These are phyloP conservation scores for Cryptosporidium andersoni DNA, from an alignment of 169 alveolate species.

Conservation along the genomic window DNA sequence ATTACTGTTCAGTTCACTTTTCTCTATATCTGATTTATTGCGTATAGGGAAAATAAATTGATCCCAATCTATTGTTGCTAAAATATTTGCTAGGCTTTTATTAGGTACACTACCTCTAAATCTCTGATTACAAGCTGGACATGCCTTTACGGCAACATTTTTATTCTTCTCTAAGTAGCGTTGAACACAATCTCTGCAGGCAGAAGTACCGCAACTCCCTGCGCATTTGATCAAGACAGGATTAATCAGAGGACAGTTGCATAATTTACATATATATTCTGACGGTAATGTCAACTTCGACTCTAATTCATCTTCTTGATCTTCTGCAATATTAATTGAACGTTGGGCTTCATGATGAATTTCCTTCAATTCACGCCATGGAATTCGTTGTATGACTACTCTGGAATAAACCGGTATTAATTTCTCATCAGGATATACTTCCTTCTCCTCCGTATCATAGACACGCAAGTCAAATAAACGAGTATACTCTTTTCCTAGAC, in stretches of 20 bases:
- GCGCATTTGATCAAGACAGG: constrained; percentile 62
- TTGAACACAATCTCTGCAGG: constrained; percentile 69
- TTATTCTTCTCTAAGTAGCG: constrained; percentile 51
- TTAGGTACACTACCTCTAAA: constrained; percentile 69
- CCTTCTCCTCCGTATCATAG: constrained; percentile 51
- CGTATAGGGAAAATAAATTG: constrained; percentile 57
- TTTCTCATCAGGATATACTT: constrained; percentile 56
- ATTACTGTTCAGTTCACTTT: background rate
- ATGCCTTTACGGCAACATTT: constrained; percentile 28
- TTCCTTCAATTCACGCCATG: constrained; percentile 66
- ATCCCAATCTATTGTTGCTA: constrained; percentile 66
- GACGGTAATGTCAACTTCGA: constrained; percentile 53
- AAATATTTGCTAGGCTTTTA: constrained; percentile 58
- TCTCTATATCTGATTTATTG: background rate
- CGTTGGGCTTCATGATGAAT: constrained; percentile 67
- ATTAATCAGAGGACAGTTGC: constrained; percentile 41
- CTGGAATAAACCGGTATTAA: constrained; percentile 59
- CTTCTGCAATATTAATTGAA: constrained; percentile 29
- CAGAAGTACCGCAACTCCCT: constrained; percentile 70
- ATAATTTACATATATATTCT: constrained; percentile 55
- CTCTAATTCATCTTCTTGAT: constrained; percentile 22
- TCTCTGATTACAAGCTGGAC: constrained; percentile 64
- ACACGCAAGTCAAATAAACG: constrained; percentile 44
- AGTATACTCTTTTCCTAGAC: constrained; percentile 59
- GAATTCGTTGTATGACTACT: constrained; percentile 68